Evolutionary conservation across 371 early-diverging fungal species (phyloP), one percentile per base, ranked within the genome.

Genomic region (Encephalitozoon intestinalis): DNA sequence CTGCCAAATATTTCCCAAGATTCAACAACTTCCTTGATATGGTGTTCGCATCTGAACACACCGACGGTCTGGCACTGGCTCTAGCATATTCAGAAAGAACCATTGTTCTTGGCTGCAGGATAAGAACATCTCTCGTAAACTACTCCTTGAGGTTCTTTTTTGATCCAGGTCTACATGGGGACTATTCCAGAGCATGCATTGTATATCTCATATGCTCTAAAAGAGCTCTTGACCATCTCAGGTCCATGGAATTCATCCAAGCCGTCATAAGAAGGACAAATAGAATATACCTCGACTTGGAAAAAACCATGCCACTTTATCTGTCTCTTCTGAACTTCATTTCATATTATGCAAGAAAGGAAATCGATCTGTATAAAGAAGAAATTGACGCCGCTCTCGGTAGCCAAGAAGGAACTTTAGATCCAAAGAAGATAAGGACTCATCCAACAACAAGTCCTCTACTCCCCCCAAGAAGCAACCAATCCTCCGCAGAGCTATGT

Each of bases 81-180:
- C 34, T 64, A 21, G 51, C 41, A 21, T 72, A 64, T 37, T 72
- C 63, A 21, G 73, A 72, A 39, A 58, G 73, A 64, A 25, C 51
- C 21, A 64, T 72, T 23, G 73, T 64, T 9, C 50, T 63, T 37
- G 53, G 64, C 12, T 28, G 63, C 21, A 51, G 49, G 3, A 26
- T 63, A 26, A 53, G 51, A n/a, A 21, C n/a, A 2, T 4, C 30
- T n/a, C 49, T 66, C 3, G 30, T 66, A 11, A 23, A 66, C 23
- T 66, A 66, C 49, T 39, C 41, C 15, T 44, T 66, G 15, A 66
- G 49, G 31, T 66, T 66, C 49, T 41, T 66, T 28, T 66, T 66
- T 23, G 40, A 41, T 2, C 23, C 12, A 1, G 66, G 66, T 28
- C 34, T 21, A 5, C 8, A 4, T 6, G 66, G 66, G 4, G 66